phyloP scores from a whole-genome alignment of 2,329 filamentous ascomycete genomes.

The Fusarium pilosicola region DNA sequence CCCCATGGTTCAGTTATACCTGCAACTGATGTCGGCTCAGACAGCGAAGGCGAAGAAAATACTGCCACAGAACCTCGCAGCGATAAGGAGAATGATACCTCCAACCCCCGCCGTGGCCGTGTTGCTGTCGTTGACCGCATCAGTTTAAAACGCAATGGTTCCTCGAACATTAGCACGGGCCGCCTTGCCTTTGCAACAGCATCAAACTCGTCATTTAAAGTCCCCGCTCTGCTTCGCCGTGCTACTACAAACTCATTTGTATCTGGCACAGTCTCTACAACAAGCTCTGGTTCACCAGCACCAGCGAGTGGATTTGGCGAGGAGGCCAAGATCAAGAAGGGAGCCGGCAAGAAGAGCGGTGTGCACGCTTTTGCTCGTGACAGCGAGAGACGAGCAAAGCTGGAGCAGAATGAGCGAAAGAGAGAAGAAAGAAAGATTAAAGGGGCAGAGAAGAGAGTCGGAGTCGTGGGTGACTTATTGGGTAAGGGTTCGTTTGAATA shows the following conservation, averaged over 20 bases:
- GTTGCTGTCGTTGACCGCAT: slow-evolving; percentile 76
- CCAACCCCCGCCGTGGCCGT: slow-evolving; percentile 51
- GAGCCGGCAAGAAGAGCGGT: slow-evolving; percentile 68
- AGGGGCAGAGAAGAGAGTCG: slow-evolving; percentile 66
- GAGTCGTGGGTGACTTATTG: slow-evolving; percentile 68
- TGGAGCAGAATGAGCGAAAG: slow-evolving; percentile 67
- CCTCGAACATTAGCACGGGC: slow-evolving; percentile 47
- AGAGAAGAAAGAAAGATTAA: slow-evolving; percentile 67
- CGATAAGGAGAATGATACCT: slow-evolving; percentile 63
- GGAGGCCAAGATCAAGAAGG: slow-evolving; percentile 68
- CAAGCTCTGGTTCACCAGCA: slow-evolving; percentile 48
- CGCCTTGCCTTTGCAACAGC: slow-evolving; percentile 67
- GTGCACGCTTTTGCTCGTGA: slow-evolving; percentile 70
- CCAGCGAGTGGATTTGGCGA: slow-evolving; percentile 55
- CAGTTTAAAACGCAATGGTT: slow-evolving; percentile 68
- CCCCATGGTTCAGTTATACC: slow-evolving; percentile 62
- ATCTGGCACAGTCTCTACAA: slow-evolving; percentile 50
- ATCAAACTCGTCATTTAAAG: slow-evolving; percentile 65
- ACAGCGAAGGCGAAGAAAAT: slow-evolving; percentile 55
- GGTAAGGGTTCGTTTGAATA: slow-evolving; percentile 59
- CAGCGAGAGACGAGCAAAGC: slow-evolving; percentile 64
- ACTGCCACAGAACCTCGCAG: slow-evolving; percentile 38
- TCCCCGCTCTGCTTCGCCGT: slow-evolving; percentile 76
- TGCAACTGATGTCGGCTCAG: slow-evolving; percentile 51
- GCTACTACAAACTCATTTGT: slow-evolving; percentile 74